These are phyloP conservation scores for Chrysoporthe deuterocubensis DNA, from an alignment of 2,329 filamentous ascomycete genomes.

Conservation along the genomic window DNA sequence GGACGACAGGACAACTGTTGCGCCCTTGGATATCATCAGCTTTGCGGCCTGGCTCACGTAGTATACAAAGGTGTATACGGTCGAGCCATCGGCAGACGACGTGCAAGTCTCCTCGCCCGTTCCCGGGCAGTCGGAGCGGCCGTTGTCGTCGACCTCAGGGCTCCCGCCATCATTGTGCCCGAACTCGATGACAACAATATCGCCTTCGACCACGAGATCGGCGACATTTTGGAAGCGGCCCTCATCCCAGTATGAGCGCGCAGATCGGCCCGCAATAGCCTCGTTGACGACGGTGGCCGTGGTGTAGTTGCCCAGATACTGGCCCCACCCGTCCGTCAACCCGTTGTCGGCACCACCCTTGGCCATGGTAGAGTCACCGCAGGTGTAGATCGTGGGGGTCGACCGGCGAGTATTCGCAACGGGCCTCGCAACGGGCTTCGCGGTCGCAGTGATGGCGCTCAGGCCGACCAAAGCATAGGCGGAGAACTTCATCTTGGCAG, in stretches of 20 bases:
- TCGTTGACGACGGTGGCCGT: constrained; percentile 58
- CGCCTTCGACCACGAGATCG: constrained; percentile 52
- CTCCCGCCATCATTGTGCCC: constrained; percentile 72
- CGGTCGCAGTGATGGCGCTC: constrained; percentile 27
- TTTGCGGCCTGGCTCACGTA: constrained; percentile 36
- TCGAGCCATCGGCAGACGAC: constrained; percentile 38
- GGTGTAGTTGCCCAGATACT: constrained; percentile 57
- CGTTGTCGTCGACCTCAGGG: constrained; percentile 58
- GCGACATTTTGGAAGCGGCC: constrained; percentile 62
- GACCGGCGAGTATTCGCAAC: constrained; percentile 32
- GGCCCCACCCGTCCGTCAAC: constrained; percentile 59
- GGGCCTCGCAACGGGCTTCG: constrained; percentile 28
- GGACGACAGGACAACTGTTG: constrained; percentile 61
- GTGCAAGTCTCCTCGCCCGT: constrained; percentile 55
- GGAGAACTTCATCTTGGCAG: constrained; percentile 27
- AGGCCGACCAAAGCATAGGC: constrained; percentile 13
- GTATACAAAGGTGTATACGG: constrained; percentile 38
- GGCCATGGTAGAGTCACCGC: constrained; percentile 61
- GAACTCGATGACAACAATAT: constrained; percentile 71
- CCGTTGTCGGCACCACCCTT: constrained; percentile 43
- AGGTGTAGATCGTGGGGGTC: constrained; percentile 50
- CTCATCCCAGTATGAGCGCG: constrained; percentile 65
- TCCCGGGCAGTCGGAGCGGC: constrained; percentile 60
- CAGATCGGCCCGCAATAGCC: constrained; percentile 64
- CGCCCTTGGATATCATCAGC: constrained; percentile 55